A percentile compares a stretch with the other conserved stretches of the same genome.
phyloP scores from a whole-genome alignment of 164 flowering plant genomes.

The Platanus orientalis region DNA sequence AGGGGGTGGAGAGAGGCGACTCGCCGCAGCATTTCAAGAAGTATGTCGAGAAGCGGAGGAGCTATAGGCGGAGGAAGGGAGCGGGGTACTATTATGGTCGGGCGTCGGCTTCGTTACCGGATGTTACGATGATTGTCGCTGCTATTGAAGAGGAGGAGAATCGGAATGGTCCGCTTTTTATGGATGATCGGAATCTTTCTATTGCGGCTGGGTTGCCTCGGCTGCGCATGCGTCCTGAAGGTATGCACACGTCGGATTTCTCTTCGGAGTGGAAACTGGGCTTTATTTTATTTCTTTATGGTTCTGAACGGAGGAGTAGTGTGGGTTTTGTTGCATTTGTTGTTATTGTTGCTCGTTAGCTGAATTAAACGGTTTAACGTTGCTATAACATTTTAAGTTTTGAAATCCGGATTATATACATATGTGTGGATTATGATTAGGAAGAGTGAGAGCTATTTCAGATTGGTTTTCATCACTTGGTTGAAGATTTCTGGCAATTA shows the following conservation, averaged over 20 bases:
- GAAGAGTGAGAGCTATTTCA: too few species aligned
- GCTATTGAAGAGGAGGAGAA: slow-evolving; percentile 35
- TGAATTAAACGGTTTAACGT: not conserved
- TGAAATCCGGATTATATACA: not conserved
- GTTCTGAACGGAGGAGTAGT: not conserved
- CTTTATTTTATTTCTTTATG: not conserved
- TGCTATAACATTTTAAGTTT: too few species aligned
- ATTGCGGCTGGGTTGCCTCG: slow-evolving; percentile 84
- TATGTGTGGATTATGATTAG: too few species aligned
- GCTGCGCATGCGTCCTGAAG: slow-evolving; percentile 69
- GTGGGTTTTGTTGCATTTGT: not conserved
- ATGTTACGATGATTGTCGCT: slow-evolving; percentile 31
- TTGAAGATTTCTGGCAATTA: too few species aligned
- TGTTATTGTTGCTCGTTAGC: not conserved
- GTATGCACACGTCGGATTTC: slow-evolving; percentile 38
- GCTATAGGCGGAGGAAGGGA: slow-evolving; percentile 32
- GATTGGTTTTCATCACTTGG: too few species aligned
- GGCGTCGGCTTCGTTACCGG: slow-evolving; percentile 39
- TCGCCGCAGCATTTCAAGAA: slow-evolving; percentile 29
- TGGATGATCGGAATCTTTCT: slow-evolving; percentile 28
- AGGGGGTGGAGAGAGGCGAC: slow-evolving; percentile 13
- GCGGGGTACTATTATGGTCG: slow-evolving; percentile 40
- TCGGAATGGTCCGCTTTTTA: slow-evolving; percentile 37
- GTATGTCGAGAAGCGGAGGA: slow-evolving; percentile 32
- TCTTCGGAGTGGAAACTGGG: not conserved